Percentiles rank a stretch among this genome's conserved stretches.
Conservation (phyloP, 768 basidiomycete species). For the Macrolepiota albuminosa region DNA sequence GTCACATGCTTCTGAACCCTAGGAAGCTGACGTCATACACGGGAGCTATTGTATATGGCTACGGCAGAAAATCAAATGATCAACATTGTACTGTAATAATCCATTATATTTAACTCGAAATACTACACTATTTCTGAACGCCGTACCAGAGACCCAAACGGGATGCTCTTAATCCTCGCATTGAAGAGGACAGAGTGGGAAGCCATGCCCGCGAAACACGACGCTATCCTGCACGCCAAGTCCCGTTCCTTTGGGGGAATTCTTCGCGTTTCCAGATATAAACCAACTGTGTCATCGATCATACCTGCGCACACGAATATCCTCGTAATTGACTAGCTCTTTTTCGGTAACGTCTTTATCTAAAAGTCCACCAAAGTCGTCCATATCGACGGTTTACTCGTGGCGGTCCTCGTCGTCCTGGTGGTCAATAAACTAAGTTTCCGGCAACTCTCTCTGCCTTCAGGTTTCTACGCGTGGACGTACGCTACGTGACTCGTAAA, state of each 20-base stretch:
- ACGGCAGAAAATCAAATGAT: too few relatives aligned
- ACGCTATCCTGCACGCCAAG: not conserved
- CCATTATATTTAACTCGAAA: too few relatives aligned
- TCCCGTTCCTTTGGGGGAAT: not conserved
- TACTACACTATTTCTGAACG: too few relatives aligned
- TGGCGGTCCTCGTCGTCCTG: not conserved
- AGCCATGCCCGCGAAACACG: not conserved
- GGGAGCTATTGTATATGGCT: too few relatives aligned
- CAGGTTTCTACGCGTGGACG: slow-evolving; percentile 31
- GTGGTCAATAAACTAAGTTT: not conserved
- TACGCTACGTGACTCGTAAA: slow-evolving; percentile 60
- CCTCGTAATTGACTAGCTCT: not conserved
- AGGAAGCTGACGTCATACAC: not conserved
- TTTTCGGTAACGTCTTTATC: not conserved
- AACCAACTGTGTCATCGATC: too few relatives aligned
- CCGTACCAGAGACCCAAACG: not conserved
- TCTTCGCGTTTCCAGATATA: not conserved
- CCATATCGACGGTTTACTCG: not conserved
- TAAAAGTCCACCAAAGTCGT: not conserved
- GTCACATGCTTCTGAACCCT: not conserved
- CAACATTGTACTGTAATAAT: too few relatives aligned
- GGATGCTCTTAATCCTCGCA: not conserved
- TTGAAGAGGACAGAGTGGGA: not conserved
- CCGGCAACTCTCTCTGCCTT: not conserved
- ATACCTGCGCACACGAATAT: not conserved